Percentiles rank a stretch among this genome's conserved stretches.
These are phyloP conservation scores for Bolboschoenoplectus hybrid DNA, from an alignment of 202 grass and related monocot species.

Conservation along the genomic window DNA sequence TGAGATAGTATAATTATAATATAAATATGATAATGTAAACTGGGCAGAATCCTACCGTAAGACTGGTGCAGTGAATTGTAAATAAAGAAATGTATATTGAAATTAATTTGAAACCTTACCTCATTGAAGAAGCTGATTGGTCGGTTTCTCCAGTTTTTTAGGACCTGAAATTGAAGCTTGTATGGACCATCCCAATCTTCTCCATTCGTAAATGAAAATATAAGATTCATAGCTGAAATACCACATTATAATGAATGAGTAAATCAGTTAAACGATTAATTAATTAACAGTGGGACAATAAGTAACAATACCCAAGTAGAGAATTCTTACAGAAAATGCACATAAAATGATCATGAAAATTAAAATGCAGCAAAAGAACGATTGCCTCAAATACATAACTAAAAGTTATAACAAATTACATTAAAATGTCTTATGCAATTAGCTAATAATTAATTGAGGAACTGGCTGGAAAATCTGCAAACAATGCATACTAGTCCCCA, in stretches of 20 bases:
- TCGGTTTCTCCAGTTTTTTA: constrained; percentile 69
- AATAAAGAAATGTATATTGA: background rate
- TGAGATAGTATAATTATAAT: background rate
- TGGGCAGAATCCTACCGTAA: background rate
- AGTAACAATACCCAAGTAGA: background rate
- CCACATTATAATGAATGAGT: background rate
- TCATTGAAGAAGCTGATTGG: constrained; percentile 84
- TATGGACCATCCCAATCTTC: constrained; percentile 79
- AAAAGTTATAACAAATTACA: background rate
- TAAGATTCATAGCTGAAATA: constrained; percentile 64
- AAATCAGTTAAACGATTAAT: background rate
- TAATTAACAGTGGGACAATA: constrained; percentile 4
- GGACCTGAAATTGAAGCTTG: constrained; percentile 66
- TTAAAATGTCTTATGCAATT: constrained; percentile 1
- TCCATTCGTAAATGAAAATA: constrained; percentile 96
- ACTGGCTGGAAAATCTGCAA: constrained; percentile 10
- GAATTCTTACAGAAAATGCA: background rate
- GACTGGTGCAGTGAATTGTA: background rate
- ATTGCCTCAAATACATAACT: background rate
- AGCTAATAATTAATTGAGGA: background rate
- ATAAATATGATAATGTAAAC: constrained; percentile 19
- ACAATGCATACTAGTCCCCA: background rate
- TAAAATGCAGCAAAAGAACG: background rate
- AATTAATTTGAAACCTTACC: constrained; percentile 42
- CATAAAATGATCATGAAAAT: constrained; percentile 5